Percentiles rank a stretch among this genome's conserved stretches.
Evolutionary conservation across 805 yeast genomes (phyloP).

Genomic region (Suhomyces xylopsoci): DNA sequence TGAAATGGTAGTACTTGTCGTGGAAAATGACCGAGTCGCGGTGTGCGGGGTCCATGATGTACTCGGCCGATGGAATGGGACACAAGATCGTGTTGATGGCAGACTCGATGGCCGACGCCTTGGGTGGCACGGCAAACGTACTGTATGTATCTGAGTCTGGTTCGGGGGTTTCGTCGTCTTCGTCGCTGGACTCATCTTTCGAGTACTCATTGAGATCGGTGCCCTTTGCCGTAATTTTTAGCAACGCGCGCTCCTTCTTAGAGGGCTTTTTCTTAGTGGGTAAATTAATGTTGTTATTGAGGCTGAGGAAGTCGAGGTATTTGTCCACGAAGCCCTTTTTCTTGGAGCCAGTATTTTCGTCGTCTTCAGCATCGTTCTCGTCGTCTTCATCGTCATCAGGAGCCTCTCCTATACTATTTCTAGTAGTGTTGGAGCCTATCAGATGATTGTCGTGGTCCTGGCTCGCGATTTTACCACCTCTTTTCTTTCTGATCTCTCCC

Average conservation of each 20-base stretch:
- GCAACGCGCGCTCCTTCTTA: slow-evolving; percentile 16
- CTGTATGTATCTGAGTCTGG: neutral
- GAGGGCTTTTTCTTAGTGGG: slow-evolving; percentile 4
- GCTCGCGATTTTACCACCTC: neutral
- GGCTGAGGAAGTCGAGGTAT: neutral
- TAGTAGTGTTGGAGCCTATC: slow-evolving; percentile 26
- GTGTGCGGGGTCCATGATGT: slow-evolving; percentile 29
- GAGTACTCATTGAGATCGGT: slow-evolving; percentile 4
- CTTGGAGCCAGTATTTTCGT: neutral
- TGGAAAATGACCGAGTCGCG: slow-evolving; percentile 41
- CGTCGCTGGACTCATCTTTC: slow-evolving; percentile 5
- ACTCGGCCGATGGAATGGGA: slow-evolving; percentile 37
- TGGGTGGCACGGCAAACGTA: slow-evolving; percentile 41
- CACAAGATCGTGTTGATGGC: slow-evolving; percentile 39
- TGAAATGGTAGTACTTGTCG: slow-evolving; percentile 38
- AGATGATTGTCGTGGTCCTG: slow-evolving; percentile 23
- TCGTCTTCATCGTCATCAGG: neutral
- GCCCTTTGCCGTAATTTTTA: slow-evolving; percentile 18
- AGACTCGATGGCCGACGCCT: slow-evolving; percentile 42
- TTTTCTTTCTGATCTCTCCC: slow-evolving; percentile 19
- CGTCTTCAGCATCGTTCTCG: neutral
- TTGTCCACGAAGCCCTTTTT: neutral
- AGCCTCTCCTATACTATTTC: slow-evolving; percentile 5
- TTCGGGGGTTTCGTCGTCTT: slow-evolving; percentile 2
- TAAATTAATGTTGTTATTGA: neutral